phyloP scores from a whole-genome alignment of 768 basidiomycete species.

The Pisolithus marmoratus region DNA sequence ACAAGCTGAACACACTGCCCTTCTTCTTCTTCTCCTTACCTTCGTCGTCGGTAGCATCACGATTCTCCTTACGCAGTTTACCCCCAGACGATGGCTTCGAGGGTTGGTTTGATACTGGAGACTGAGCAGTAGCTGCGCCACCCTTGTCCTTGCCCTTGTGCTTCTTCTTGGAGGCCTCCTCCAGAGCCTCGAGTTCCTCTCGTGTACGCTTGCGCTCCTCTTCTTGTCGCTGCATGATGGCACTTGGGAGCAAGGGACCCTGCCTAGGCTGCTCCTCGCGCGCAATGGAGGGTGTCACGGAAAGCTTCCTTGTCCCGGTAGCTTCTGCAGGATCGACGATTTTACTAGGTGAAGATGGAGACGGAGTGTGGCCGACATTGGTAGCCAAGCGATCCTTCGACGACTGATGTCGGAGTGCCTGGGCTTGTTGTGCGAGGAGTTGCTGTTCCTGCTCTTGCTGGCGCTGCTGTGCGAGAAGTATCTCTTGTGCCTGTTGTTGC shows the following conservation, averaged over 20 bases:
- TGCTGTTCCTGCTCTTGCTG: conserved; percentile 32
- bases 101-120: conserved; percentile 24
- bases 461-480: conserved; percentile 26
- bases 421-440: conserved; percentile 10
- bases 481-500: conserved; percentile 23
- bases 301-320: conserved; percentile 71
- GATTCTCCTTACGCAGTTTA: conserved; percentile 42
- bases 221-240: conserved; percentile 41
- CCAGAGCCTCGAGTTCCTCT: conserved; percentile 43
- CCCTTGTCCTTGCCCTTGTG: conserved; percentile 41
- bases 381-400: conserved; percentile 45
- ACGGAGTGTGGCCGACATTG: conserved; percentile 22
- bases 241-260: conserved; percentile 33
- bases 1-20: conserved; percentile 71
- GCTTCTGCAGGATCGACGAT: conserved; percentile 62
- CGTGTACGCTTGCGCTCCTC: conserved; percentile 48
- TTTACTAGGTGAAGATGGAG: conserved; percentile 24
- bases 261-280: conserved; percentile 41
- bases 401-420: conserved; percentile 34
- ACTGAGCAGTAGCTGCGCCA: conserved; percentile 22
- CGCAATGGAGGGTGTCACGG: conserved; percentile 72
- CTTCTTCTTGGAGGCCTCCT: conserved; percentile 46
- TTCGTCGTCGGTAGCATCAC: conserved; percentile 37
- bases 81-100: conserved; percentile 12
- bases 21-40: conserved; percentile 57